These are phyloP conservation scores for Trametes cingulata DNA, from an alignment of 768 basidiomycete genomes.

Conservation along the genomic window DNA sequence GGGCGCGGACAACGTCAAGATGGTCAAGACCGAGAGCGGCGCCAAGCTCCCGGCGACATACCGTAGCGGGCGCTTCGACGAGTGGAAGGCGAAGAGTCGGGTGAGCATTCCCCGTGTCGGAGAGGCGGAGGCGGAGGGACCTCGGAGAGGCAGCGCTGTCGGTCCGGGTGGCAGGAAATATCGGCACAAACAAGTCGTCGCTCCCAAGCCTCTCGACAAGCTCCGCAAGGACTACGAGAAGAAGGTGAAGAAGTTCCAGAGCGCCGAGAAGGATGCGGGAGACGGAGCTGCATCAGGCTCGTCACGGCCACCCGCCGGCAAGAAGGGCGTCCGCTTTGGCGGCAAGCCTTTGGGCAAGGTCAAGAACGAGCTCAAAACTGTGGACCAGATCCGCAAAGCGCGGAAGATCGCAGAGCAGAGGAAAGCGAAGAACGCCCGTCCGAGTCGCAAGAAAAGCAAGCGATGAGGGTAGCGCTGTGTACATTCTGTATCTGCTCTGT, in stretches of 20 bases:
- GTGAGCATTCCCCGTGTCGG: slow-evolving; percentile 79
- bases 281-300: slow-evolving; percentile 30
- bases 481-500: background rate
- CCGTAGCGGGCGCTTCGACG: slow-evolving; percentile 90
- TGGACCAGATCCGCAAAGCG: slow-evolving; percentile 82
- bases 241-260: slow-evolving; percentile 62
- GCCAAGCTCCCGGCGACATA: slow-evolving; percentile 88
- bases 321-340: slow-evolving; percentile 48
- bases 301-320: slow-evolving; percentile 30
- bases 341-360: slow-evolving; percentile 64
- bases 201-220: slow-evolving; percentile 79
- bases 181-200: slow-evolving; percentile 65
- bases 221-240: slow-evolving; percentile 71
- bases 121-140: slow-evolving; percentile 63
- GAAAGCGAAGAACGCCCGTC: slow-evolving; percentile 81
- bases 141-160: slow-evolving; percentile 26
- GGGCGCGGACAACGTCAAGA: slow-evolving; percentile 91
- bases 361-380: slow-evolving; percentile 83
- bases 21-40: slow-evolving; percentile 92
- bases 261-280: slow-evolving; percentile 37
- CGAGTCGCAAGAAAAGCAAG: slow-evolving; percentile 49
- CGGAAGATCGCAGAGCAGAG: slow-evolving; percentile 65
- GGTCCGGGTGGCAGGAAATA: slow-evolving; percentile 58
- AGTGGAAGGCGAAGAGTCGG: slow-evolving; percentile 85
- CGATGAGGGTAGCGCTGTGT: slow-evolving; percentile 27